Base-by-base conservation (phyloP, 2,329 filamentous ascomycete genomes). In the Claviceps purpurea region DNA sequence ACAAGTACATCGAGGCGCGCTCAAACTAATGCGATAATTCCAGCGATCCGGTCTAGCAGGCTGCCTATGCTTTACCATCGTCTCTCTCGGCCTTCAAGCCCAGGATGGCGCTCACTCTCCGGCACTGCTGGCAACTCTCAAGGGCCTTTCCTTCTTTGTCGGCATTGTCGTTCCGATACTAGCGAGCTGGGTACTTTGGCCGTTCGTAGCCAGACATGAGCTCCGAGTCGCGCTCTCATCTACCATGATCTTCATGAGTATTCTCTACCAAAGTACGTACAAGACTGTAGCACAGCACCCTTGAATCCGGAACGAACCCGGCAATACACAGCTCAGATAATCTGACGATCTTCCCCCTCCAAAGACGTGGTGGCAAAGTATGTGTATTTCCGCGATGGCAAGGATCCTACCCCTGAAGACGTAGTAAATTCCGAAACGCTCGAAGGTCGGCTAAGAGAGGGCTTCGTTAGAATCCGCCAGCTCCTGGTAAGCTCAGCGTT, bases 151-250 rank as follows among this genome's bases (percentile, higher is more conserved):
- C 0, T 74, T 82, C 54, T 65, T 79, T 2, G 61, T 79, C 22
- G 78, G 78, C 2, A 73, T 78, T 3, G 67, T 76, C 1, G 69
- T 73, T 1, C 76, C 78, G 0, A 68, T 81, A 11, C 55, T 78
- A 1, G 71, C 80, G 14, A 81, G 80, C 56, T 81, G 77, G 77
- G 58, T 78, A 13, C 64, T 82, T 3, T 82, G 78, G 78, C 78
- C 78, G 2, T 82, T 82, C 55, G 70, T 81, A 5, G 78, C 78
- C 11, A 69, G 78, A 13, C 77, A 80, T 57, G 78, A 81, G 59
- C 68, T 82, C 14, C 67, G 78, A 22, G 75, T 73, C 53, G 76
- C 75, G 0, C 61, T 79, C 2, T 76, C 77, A 0, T 68, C 71
- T 2, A 81, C 78, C 75, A 66, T 81, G 56, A 75, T 79, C 48